Evolutionary conservation across 805 yeast genomes (phyloP).

Genomic region (Schizosaccharomyces lindneri): DNA sequence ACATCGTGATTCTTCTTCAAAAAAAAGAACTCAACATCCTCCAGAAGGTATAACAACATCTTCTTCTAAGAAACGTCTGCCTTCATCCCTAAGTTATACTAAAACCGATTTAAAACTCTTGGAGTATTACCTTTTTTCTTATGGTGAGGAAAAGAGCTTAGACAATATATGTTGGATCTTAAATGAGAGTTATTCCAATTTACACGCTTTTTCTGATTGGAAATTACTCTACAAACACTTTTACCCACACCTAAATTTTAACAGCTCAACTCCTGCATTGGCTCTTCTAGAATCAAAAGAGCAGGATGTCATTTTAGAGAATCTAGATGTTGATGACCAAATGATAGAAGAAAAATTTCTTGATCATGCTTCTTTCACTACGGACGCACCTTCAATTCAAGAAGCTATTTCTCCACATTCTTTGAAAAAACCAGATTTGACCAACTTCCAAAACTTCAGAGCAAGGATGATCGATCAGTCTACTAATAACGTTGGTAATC

Average conservation of each 20-base stretch:
- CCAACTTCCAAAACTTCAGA: too few species aligned
- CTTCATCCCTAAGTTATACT: too few species aligned
- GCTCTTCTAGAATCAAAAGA: neutral
- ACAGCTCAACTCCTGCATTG: neutral
- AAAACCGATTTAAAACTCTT: neutral
- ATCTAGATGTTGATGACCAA: neutral
- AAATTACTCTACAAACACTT: neutral
- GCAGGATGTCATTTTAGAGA: neutral
- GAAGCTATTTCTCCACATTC: too few species aligned
- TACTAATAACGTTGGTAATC: too few species aligned
- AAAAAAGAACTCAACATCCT: too few species aligned
- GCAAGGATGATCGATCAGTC: too few species aligned
- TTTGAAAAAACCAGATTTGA: too few species aligned
- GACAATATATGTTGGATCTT: neutral
- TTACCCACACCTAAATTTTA: neutral
- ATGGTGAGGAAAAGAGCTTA: neutral
- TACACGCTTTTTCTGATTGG: neutral
- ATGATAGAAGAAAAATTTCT: neutral
- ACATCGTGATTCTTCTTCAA: too few species aligned
- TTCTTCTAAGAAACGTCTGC: too few species aligned
- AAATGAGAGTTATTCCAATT: neutral
- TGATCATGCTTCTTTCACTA: neutral
- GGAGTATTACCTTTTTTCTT: neutral
- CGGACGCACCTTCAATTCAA: too few species aligned
- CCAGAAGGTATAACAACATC: too few species aligned